A percentile compares a stretch with the other conserved stretches of the same genome.
These are phyloP conservation scores for Elaphomyces granulatus DNA, from an alignment of 495 filamentous ascomycete genomes.

Conservation along the genomic window DNA sequence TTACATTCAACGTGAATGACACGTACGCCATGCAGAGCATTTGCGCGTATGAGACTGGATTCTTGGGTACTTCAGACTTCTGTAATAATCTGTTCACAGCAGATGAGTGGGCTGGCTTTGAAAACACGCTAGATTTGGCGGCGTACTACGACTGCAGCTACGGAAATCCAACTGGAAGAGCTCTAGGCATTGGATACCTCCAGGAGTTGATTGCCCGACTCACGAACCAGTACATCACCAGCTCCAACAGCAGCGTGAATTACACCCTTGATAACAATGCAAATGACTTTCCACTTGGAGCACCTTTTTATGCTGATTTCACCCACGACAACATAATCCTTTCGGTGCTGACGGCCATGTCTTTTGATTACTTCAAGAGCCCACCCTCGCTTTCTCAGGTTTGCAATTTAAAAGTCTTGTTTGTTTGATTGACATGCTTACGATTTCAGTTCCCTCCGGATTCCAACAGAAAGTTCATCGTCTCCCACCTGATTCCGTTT, in stretches of 20 bases:
- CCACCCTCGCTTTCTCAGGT: no score
- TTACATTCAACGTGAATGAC: no score
- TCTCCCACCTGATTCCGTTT: no score
- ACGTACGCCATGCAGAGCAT: no score
- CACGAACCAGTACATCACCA: constrained; percentile 39
- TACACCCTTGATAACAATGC: constrained; percentile 47
- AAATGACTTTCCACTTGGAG: constrained; percentile 52
- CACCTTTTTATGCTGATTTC: constrained; percentile 65
- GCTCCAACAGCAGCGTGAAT: constrained; percentile 57
- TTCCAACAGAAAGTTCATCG: no score
- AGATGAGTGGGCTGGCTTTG: constrained; percentile 57
- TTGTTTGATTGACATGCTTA: no score
- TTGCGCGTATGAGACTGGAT: no score
- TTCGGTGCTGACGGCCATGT: no score
- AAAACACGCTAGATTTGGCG: constrained; percentile 57
- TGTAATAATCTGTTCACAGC: constrained; percentile 41
- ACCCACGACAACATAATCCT: constrained; percentile 82
- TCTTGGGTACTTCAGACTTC: no score
- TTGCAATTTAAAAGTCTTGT: no score
- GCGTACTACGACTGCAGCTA: constrained; percentile 71
- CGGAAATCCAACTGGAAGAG: constrained; percentile 61
- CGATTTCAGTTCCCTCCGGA: no score
- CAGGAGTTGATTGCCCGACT: constrained; percentile 74
- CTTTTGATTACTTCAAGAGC: no score
- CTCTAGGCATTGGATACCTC: constrained; percentile 69